Evolutionary conservation across 148 eudicot genomes (phyloP), one percentile per base, ranked within the genome.

Genomic region (Euryodendron excelsum): DNA sequence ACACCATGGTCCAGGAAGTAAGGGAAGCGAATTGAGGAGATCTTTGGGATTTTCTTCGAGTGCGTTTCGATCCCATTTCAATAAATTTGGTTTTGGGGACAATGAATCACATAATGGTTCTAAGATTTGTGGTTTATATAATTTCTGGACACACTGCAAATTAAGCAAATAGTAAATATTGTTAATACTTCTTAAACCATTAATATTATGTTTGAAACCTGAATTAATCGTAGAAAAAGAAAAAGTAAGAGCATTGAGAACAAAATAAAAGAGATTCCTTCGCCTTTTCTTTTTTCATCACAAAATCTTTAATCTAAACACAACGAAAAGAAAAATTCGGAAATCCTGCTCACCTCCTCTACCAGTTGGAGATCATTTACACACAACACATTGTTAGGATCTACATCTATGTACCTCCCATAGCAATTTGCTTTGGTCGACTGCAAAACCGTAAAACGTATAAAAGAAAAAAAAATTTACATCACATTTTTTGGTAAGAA

Each of bases 351-450:
- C 4, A 82, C 84, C 84, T 72, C 25, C 5, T 37, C 11, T 28
- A 65, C 74, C 25, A 47, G 15, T 37, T 61, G 15, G 5, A 81
- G 76, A 41, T 71, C 45, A 37, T 45, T n/a, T 5, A 27, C 21
- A 25, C 84, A 82, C 65, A 64, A 28, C 39, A 17, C 4, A 20
- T 77, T 82, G 66, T 70, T 66, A 0, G 77, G 68, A 81, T 76
- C 36, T 18, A 33, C 73, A 50, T 31, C 44, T 2, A 82, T 18
- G 48, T 71, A 82, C 3, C 65, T 23, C 21, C 78, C 84, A 4
- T 64, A 0, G 64, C 84, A 82, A 63, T 23, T 39, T 55, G 34
- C 20, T 56, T 77, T 72, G 0, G 72, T 75, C 25, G 84, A 63
- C 84, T 82, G 80, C 39, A 76, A 76, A 65, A 0, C n/a, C n/a